phyloP scores from a whole-genome alignment of 371 early-diverging fungal species.

The Mucor lusitanicus region DNA sequence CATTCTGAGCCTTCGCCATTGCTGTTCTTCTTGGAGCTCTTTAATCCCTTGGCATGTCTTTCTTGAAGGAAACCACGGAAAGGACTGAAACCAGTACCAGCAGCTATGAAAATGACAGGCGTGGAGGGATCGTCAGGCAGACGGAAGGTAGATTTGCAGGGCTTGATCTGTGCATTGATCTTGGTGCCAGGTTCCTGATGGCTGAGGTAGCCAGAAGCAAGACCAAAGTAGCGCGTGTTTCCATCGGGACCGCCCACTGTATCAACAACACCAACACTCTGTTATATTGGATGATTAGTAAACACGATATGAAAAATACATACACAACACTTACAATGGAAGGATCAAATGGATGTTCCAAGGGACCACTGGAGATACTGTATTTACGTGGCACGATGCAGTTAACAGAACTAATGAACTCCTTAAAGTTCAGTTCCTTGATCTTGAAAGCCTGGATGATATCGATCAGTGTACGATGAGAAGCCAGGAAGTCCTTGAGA shows the following conservation, averaged over 20 bases:
- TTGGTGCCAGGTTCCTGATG: constrained; percentile 5
- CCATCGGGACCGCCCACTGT: constrained; percentile 15
- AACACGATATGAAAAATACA: neutral
- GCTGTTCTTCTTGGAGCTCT: neutral
- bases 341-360: constrained; percentile 17
- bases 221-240: constrained; percentile 18
- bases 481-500: constrained; percentile 27
- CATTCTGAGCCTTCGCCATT: constrained; percentile 10
- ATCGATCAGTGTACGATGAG: constrained; percentile 38
- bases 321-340: constrained; percentile 4
- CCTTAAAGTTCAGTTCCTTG: constrained; percentile 1
- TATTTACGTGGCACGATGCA: constrained; percentile 43
- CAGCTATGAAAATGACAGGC: constrained; percentile 52
- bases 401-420: neutral
- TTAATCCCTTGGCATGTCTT: constrained; percentile 6
- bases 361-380: constrained; percentile 42
- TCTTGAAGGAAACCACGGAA: constrained; percentile 72
- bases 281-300: neutral
- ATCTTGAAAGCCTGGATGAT: constrained; percentile 22
- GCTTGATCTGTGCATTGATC: constrained; percentile 25
- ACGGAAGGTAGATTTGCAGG: constrained; percentile 23
- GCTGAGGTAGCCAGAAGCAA: constrained; percentile 23
- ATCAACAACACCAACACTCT: constrained; percentile 28
- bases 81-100: constrained; percentile 83
- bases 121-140: constrained; percentile 23